These are phyloP conservation scores for Naumovozyma castellii DNA, from an alignment of 805 yeast species.

Conservation along the genomic window DNA sequence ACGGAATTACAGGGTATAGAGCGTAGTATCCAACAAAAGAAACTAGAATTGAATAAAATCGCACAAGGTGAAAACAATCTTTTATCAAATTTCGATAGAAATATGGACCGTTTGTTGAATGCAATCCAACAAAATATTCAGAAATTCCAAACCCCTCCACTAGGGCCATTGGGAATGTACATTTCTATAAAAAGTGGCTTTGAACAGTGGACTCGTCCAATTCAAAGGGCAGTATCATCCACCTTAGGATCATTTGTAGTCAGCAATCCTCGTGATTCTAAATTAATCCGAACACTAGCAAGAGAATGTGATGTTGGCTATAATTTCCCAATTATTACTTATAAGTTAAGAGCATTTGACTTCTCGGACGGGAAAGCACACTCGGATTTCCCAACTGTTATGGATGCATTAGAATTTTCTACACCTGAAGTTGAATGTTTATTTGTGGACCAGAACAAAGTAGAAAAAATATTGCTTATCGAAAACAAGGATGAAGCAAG, in stretches of 20 bases:
- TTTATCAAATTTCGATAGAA: conserved; percentile 43
- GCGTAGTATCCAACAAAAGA: conserved; percentile 9
- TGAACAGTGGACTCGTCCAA: conserved; percentile 45
- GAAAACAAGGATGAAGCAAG: conserved; percentile 46
- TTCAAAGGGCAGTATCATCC: conserved; percentile 47
- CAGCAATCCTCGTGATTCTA: conserved; percentile 50
- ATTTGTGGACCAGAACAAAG: conserved; percentile 50
- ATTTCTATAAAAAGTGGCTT: conserved; percentile 48
- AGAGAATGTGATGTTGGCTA: conserved; percentile 26
- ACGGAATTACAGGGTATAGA: conserved; percentile 8
- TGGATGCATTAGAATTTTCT: conserved; percentile 51
- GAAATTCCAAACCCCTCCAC: conserved; percentile 42
- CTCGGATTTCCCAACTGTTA: conserved; percentile 36
- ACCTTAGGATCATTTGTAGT: conserved; percentile 60
- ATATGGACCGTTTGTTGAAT: conserved; percentile 34
- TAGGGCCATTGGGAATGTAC: conserved; percentile 72
- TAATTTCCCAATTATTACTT: conserved; percentile 41
- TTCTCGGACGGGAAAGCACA: conserved; percentile 39
- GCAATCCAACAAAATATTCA: conserved; percentile 32
- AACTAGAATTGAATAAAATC: conserved; percentile 18
- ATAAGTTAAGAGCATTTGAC: conserved; percentile 34
- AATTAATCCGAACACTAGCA: conserved; percentile 31
- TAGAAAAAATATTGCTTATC: conserved; percentile 52
- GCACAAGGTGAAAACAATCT: conserved; percentile 25
- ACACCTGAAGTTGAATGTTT: conserved; percentile 48